Evolutionary conservation across 257 asterid genomes (phyloP).

Genomic region (Leonotis leonurus): DNA sequence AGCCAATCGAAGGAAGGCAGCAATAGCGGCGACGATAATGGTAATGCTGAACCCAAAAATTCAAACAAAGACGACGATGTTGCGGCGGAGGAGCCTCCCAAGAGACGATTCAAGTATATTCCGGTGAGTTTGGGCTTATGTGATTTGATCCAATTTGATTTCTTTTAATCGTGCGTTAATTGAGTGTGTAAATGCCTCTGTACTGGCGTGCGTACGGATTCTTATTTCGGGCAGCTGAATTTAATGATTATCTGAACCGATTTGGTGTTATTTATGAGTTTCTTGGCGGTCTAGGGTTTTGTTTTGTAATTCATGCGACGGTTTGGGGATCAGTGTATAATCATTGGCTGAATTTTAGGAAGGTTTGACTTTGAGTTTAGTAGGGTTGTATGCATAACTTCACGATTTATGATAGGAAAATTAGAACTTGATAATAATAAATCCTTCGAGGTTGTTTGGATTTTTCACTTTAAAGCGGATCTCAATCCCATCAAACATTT

Average conservation of each 20-base stretch:
- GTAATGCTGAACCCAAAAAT: conserved; percentile 31
- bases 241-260: neutral
- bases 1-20: conserved; percentile 36
- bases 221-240: neutral
- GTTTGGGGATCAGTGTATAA: conserved; percentile 5
- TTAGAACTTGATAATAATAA: neutral
- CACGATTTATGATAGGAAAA: neutral
- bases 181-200: neutral
- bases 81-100: conserved; percentile 58
- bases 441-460: neutral
- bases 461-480: neutral
- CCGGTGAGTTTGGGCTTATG: conserved; percentile 56
- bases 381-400: neutral
- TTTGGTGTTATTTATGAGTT: neutral
- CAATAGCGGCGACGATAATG: conserved; percentile 17
- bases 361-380: neutral
- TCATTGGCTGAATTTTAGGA: neutral
- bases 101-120: conserved; percentile 69
- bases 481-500: neutral
- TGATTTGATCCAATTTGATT: conserved; percentile 3
- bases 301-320: neutral
- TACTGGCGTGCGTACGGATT: neutral
- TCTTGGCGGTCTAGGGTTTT: conserved; percentile 18
- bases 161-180: neutral
- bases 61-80: conserved; percentile 32